Evolutionary conservation across 176 grass and related monocot genomes (phyloP).

Genomic region (Triticum monococcum): DNA sequence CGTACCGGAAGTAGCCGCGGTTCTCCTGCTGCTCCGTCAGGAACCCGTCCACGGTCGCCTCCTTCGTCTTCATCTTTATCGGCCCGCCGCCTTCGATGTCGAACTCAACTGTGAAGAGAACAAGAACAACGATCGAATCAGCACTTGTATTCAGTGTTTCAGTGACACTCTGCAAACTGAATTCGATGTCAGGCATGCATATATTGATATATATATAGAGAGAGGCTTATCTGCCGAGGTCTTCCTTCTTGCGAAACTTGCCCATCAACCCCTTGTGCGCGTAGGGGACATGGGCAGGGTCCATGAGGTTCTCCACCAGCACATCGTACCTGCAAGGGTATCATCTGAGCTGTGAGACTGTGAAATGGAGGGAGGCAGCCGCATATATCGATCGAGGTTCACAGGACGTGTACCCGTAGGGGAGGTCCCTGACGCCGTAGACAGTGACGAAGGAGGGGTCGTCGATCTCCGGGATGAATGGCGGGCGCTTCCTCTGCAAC

Average conservation of each 20-base stretch:
- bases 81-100: constrained; percentile 68
- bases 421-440: constrained; percentile 60
- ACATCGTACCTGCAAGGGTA: constrained; percentile 68
- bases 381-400: background rate
- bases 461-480: constrained; percentile 63
- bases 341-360: accelerated
- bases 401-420: constrained; percentile 44
- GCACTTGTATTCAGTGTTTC: background rate
- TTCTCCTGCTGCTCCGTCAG: constrained; percentile 20
- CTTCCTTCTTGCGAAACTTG: constrained; percentile 24
- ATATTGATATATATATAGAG: background rate
- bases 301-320: constrained; percentile 80
- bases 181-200: background rate
- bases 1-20: constrained; percentile 42
- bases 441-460: constrained; percentile 60
- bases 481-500: constrained; percentile 53
- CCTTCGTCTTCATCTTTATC: constrained; percentile 59
- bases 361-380: too few species aligned
- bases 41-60: constrained; percentile 54
- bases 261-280: constrained; percentile 71
- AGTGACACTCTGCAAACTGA: background rate
- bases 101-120: constrained; percentile 60
- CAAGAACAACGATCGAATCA: background rate
- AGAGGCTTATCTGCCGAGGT: constrained; percentile 71
- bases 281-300: constrained; percentile 78